phyloP scores from a whole-genome alignment of 208 protist genomes.

The Angomonas ambiguus region DNA sequence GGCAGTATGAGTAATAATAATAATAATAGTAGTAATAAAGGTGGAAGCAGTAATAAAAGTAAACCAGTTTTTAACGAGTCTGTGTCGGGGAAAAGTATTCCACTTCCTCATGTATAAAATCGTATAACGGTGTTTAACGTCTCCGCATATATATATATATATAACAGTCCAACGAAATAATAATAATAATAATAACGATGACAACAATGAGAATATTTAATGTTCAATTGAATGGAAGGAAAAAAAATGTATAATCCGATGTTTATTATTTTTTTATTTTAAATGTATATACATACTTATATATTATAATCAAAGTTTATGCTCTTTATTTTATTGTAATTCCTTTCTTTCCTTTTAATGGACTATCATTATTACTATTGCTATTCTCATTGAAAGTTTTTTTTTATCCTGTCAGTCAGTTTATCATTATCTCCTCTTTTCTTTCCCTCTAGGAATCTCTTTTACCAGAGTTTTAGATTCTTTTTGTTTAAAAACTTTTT shows the following conservation, averaged over 20 bases:
- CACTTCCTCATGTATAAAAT: too few species aligned
- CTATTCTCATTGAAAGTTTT: neutral
- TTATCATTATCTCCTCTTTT: neutral
- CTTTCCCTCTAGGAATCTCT: neutral
- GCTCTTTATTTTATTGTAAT: neutral
- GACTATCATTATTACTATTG: neutral
- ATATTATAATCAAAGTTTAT: neutral
- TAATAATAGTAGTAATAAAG: slow-evolving; percentile 5
- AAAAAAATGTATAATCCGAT: too few species aligned
- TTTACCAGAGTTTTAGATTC: slow-evolving; percentile 11
- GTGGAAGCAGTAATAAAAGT: too few species aligned
- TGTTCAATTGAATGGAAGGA: too few species aligned
- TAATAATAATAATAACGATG: slow-evolving; percentile 6
- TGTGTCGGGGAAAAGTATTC: too few species aligned
- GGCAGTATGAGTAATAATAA: slow-evolving; percentile 2
- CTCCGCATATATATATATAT: too few species aligned
- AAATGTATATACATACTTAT: neutral
- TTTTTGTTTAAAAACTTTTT: slow-evolving; percentile 6
- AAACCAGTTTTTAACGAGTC: too few species aligned
- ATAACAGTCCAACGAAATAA: too few species aligned
- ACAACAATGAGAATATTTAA: neutral
- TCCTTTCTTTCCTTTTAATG: neutral
- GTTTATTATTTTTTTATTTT: neutral
- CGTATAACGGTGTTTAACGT: too few species aligned
- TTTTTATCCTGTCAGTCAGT: neutral